Evolutionary conservation across 129 eudicot genomes (phyloP), one percentile per base, ranked within the genome.

Genomic region (Flaveria brownii): DNA sequence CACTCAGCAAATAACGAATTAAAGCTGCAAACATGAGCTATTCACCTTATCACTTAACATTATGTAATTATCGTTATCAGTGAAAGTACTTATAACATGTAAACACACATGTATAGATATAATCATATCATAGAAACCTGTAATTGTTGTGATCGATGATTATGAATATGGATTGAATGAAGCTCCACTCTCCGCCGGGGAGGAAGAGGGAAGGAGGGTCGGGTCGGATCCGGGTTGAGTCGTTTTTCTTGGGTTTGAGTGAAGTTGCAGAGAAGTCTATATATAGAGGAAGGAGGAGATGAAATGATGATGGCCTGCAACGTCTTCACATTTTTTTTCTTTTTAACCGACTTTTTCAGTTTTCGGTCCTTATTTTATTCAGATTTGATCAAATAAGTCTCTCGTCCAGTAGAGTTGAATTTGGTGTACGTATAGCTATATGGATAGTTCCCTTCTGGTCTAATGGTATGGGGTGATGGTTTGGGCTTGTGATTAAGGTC

Each of bases 271-370:
- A 61, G 49, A 50, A 39, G 16, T 63, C 36, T 17, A 68, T 80
- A 17, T 56, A 59, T 42, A 66, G 71, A 74, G 64, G 84, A 67
- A 46, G 36, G 36, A 30, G 36, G 76, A 54, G 80, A 74, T 66
- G 76, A 80, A 74, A 59, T 67, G 80, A 75, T 63, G 45, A 36
- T 11, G 39, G 39, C 4, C 69, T 45, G 76, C 60, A 66, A 46
- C 71, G 54, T 80, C 84, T 74, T 17, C 64, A 20, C 20, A 3
- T 57, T 47, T 56, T 78, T 14, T 20, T 63, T 33, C 39, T 23
- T 80, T 73, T 68, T 59, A 73, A 73, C 80, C 68, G 63, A 67
- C 39, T 13, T 39, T 80, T 75, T 74, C n/a, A 13, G 68, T 9
- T 75, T 68, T 9, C n/a, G 30, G 74, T 41, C 78, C 73, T 41